Percentiles rank a stretch among this genome's conserved stretches.
These are phyloP conservation scores for Cyberlindnera veronae DNA, from an alignment of 805 yeast species.

Conservation along the genomic window DNA sequence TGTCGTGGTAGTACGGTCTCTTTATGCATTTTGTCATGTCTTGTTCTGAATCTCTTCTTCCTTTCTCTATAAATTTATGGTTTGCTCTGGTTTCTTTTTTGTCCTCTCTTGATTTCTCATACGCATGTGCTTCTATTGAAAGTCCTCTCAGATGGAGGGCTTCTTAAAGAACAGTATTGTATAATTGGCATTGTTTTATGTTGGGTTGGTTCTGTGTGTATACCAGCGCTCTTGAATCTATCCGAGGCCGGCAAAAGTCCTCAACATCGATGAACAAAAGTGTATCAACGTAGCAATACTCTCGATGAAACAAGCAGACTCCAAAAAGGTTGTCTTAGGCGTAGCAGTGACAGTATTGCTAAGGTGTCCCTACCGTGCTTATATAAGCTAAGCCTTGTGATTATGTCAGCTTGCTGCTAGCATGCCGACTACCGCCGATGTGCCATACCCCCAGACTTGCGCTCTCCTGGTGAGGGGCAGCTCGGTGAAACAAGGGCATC, in stretches of 20 bases:
- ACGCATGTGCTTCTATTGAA: slow-evolving; percentile 3
- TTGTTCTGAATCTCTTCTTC: slow-evolving; percentile 4
- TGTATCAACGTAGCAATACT: too few relatives aligned
- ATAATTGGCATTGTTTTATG: slow-evolving; percentile 8
- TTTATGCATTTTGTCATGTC: slow-evolving; percentile 16
- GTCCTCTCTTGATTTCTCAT: slow-evolving; percentile 2
- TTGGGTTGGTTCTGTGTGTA: slow-evolving; percentile 3
- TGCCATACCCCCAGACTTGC: too few relatives aligned
- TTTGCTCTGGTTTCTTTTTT: slow-evolving; percentile 5
- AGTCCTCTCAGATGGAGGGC: not conserved
- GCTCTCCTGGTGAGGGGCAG: too few relatives aligned
- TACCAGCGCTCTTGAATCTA: not conserved
- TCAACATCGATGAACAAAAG: not conserved
- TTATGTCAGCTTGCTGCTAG: too few relatives aligned
- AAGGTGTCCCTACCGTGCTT: too few relatives aligned
- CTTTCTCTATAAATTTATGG: slow-evolving; percentile 1
- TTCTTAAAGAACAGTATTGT: too few relatives aligned
- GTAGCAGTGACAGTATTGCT: too few relatives aligned
- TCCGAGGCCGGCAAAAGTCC: not conserved
- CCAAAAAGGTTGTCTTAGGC: too few relatives aligned
- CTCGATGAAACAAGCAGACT: too few relatives aligned
- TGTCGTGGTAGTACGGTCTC: slow-evolving; percentile 4
- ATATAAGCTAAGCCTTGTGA: too few relatives aligned
- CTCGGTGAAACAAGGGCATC: too few relatives aligned
- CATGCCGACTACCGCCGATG: too few relatives aligned